A percentile compares a stretch with the other conserved stretches of the same genome.
phyloP scores from a whole-genome alignment of 2,329 filamentous ascomycete species.

The Curvularia sp. region DNA sequence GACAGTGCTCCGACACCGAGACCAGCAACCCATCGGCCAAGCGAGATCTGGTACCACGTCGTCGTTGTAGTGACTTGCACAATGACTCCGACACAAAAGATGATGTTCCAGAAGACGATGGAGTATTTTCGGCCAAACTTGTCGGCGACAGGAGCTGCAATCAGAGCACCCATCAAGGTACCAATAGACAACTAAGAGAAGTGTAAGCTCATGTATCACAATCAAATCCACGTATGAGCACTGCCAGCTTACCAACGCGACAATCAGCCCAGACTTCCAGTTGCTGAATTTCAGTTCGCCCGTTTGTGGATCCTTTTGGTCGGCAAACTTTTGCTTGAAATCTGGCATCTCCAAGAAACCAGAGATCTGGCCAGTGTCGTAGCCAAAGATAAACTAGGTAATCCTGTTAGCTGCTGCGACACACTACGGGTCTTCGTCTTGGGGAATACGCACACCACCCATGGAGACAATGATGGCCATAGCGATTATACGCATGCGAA shows the following conservation, averaged over 20 bases:
- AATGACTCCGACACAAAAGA: constrained; percentile 69
- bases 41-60: constrained; percentile 69
- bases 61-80: constrained; percentile 67
- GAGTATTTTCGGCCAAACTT: constrained; percentile 66
- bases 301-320: constrained; percentile 30
- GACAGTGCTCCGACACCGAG: constrained; percentile 70
- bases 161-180: constrained; percentile 75
- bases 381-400: constrained; percentile 36
- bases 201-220: not conserved
- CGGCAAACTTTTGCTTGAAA: constrained; percentile 42
- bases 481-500: constrained; percentile 41
- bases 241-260: constrained; percentile 38
- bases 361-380: constrained; percentile 48
- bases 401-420: not conserved
- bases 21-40: constrained; percentile 71
- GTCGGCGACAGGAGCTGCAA: constrained; percentile 66
- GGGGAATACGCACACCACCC: constrained; percentile 40
- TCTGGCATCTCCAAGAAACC: constrained; percentile 50
- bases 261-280: constrained; percentile 45
- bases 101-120: constrained; percentile 68
- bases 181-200: constrained; percentile 66
- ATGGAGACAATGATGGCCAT: constrained; percentile 48
- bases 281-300: constrained; percentile 41
- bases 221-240: not conserved
- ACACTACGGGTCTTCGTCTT: not conserved